Evolutionary conservation across 257 asterid genomes (phyloP).

Genomic region (Handroanthus guayacan): DNA sequence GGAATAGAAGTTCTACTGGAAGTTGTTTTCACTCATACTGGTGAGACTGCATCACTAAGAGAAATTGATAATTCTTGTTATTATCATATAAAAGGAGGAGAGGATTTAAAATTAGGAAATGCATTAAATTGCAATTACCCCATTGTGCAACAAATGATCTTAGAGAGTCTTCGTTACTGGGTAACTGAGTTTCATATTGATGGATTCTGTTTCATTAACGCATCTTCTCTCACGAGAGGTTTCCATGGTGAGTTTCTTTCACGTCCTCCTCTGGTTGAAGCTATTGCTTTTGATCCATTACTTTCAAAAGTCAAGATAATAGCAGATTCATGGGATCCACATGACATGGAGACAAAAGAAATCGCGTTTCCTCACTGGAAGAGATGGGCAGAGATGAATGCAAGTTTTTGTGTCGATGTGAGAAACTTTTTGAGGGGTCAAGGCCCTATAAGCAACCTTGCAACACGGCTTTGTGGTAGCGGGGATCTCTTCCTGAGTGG

Average conservation of each 20-base stretch:
- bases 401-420: constrained; percentile 62
- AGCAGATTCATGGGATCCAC: constrained; percentile 84
- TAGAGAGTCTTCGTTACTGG: constrained; percentile 91
- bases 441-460: constrained; percentile 73
- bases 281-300: constrained; percentile 85
- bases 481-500: constrained; percentile 82
- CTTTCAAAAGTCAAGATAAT: constrained; percentile 79
- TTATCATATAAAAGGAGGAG: constrained; percentile 42
- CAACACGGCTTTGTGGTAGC: constrained; percentile 93
- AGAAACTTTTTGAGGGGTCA: constrained; percentile 83
- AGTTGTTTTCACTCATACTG: constrained; percentile 84
- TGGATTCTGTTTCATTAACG: constrained; percentile 77
- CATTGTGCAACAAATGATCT: constrained; percentile 70
- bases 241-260: constrained; percentile 67
- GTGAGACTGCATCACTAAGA: constrained; percentile 55
- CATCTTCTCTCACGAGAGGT: constrained; percentile 74
- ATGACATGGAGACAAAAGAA: constrained; percentile 47
- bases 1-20: constrained; percentile 88
- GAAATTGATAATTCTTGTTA: constrained; percentile 64
- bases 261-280: constrained; percentile 91
- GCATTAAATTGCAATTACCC: constrained; percentile 82
- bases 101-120: constrained; percentile 43
- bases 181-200: constrained; percentile 81
- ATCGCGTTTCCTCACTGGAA: constrained; percentile 87
- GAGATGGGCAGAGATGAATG: constrained; percentile 93